Percentiles rank a stretch among this genome's conserved stretches.
Evolutionary conservation across 1,284 basidiomycete genomes (phyloP).

Genomic region (Ustilago tritici): DNA sequence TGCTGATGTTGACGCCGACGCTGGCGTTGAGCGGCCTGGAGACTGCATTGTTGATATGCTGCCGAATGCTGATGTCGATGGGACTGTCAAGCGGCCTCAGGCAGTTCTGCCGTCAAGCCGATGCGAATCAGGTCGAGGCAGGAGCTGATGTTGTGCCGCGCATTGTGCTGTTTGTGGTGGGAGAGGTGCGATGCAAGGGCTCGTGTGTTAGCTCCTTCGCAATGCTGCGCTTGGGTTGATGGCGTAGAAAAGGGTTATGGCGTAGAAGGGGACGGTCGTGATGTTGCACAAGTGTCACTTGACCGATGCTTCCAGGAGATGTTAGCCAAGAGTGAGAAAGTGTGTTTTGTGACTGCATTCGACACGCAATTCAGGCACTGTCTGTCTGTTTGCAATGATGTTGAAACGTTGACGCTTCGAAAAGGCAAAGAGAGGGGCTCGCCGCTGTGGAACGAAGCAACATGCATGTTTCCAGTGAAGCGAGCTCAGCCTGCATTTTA

Average conservation of each 20-base stretch:
- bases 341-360: conserved; percentile 5
- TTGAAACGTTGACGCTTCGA: conserved; percentile 4
- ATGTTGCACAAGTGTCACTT: conserved; percentile 1
- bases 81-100: neutral
- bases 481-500: neutral
- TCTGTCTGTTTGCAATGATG: neutral
- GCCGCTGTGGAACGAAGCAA: neutral
- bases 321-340: neutral
- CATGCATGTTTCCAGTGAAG: conserved; percentile 3
- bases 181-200: neutral
- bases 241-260: neutral
- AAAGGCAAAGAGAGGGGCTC: neutral
- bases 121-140: conserved; percentile 4
- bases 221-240: neutral
- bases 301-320: neutral
- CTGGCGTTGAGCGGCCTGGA: neutral
- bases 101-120: neutral
- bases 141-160: neutral
- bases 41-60: neutral
- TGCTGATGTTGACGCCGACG: conserved; percentile 8
- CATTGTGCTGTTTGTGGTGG: neutral
- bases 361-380: neutral
- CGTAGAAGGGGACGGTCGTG: neutral
- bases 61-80: conserved; percentile 1
- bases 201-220: neutral